phyloP scores from a whole-genome alignment of 768 basidiomycete species.

The Melanogaster broomeanus region DNA sequence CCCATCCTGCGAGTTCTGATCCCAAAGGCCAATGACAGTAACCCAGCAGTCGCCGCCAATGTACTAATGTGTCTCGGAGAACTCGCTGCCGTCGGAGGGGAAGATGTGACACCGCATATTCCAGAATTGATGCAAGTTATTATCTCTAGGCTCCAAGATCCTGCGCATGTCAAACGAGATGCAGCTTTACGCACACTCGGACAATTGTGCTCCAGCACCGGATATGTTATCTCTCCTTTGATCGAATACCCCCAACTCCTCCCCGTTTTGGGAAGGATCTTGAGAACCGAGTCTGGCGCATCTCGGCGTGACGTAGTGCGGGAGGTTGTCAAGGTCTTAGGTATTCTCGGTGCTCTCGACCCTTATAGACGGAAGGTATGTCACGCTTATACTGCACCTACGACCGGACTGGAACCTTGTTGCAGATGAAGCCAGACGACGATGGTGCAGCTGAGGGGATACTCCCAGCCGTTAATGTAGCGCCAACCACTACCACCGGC shows the following conservation, averaged over 20 bases:
- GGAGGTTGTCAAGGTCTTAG: conserved; percentile 93
- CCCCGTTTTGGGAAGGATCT: conserved; percentile 79
- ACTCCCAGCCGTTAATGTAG: conserved; percentile 63
- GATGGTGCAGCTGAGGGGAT: conserved; percentile 61
- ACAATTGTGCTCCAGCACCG: conserved; percentile 93
- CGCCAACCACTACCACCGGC: conserved; percentile 63
- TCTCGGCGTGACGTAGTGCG: conserved; percentile 89
- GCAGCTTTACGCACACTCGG: conserved; percentile 93
- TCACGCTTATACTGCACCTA: neutral
- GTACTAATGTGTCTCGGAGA: conserved; percentile 95
- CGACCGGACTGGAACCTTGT: conserved; percentile 7
- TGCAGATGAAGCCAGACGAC: conserved; percentile 61
- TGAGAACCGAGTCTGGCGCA: conserved; percentile 75
- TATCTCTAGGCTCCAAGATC: conserved; percentile 86
- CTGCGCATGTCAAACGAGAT: conserved; percentile 85
- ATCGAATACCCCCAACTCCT: conserved; percentile 90
- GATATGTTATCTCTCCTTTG: conserved; percentile 90
- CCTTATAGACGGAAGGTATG: conserved; percentile 91
- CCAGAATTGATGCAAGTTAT: conserved; percentile 89
- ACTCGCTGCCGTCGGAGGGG: conserved; percentile 89
- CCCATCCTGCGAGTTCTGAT: conserved; percentile 94
- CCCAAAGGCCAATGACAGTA: conserved; percentile 83
- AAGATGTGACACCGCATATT: conserved; percentile 83
- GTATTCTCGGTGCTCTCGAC: conserved; percentile 94
- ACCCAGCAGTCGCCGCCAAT: conserved; percentile 87